Conservation (phyloP, 2,329 filamentous ascomycete species). For the Trichophyton schoenleinii region DNA sequence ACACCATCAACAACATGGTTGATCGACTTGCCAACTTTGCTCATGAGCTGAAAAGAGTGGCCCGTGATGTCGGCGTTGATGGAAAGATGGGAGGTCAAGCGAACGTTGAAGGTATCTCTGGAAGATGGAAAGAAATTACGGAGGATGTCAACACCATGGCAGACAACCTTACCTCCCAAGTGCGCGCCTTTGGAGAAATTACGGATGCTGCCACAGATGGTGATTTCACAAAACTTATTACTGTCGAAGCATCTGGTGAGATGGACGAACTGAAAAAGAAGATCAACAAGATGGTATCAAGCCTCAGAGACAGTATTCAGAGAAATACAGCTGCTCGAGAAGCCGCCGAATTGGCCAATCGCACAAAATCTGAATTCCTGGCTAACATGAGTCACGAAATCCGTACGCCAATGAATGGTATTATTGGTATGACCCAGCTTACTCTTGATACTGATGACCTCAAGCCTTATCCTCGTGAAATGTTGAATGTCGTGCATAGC, state of each 20-base stretch:
- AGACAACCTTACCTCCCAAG: conserved; percentile 79
- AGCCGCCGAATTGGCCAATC: conserved; percentile 90
- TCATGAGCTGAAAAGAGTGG: conserved; percentile 87
- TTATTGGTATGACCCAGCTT: conserved; percentile 95
- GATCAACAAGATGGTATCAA: conserved; percentile 99
- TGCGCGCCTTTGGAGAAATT: conserved; percentile 94
- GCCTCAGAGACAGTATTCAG: conserved; percentile 88
- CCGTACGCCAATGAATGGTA: conserved; percentile 92
- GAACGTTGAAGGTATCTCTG: conserved; percentile 82
- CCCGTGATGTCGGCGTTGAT: conserved; percentile 91
- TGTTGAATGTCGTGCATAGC: conserved; percentile 97
- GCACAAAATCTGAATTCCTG: conserved; percentile 95
- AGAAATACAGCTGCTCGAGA: conserved; percentile 91
- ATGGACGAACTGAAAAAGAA: conserved; percentile 99
- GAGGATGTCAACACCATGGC: conserved; percentile 94
- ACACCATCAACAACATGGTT: conserved; percentile 99
- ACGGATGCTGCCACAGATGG: conserved; percentile 96
- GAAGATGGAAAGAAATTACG: conserved; percentile 96
- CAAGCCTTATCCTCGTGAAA: conserved; percentile 90
- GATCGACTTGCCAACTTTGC: conserved; percentile 90
- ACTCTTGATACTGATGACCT: conserved; percentile 91
- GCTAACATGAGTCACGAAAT: conserved; percentile 99
- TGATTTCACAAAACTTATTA: conserved; percentile 93
- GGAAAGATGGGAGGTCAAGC: conserved; percentile 98
- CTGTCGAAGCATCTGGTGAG: conserved; percentile 91